These are phyloP conservation scores for Vicia faba DNA, from an alignment of 306 rosid species.

Conservation along the genomic window DNA sequence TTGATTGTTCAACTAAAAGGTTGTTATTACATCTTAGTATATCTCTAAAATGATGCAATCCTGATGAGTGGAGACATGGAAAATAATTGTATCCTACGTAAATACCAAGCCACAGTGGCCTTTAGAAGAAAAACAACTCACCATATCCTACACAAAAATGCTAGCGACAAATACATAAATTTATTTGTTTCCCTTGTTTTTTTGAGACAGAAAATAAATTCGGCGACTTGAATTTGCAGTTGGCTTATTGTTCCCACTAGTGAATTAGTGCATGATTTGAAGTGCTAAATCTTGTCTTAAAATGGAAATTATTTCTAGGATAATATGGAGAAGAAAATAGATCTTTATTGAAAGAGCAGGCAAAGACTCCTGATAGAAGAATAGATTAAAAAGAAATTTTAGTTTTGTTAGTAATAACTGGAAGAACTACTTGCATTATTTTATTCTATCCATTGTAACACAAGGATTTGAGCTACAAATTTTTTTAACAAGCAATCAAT, in stretches of 20 bases:
- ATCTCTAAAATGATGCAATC: no score
- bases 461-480: slow-evolving; percentile 23
- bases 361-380: background rate
- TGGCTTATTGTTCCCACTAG: background rate
- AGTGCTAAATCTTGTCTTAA: background rate
- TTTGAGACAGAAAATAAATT: background rate
- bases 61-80: no score
- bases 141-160: no score
- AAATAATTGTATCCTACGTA: background rate
- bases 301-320: background rate
- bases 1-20: background rate
- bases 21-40: no score
- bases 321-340: background rate
- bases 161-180: no score
- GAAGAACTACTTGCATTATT: slow-evolving; percentile 27
- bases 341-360: slow-evolving; percentile 5
- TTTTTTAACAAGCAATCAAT: slow-evolving; percentile 21
- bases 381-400: slow-evolving; percentile 22
- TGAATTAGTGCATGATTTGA: background rate
- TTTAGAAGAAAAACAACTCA: background rate
- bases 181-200: no score
- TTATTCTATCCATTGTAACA: slow-evolving; percentile 23
- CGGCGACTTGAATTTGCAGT: slow-evolving; percentile 2
- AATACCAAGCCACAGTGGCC: background rate
- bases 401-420: slow-evolving; percentile 29